These are phyloP conservation scores for Sclerotinia spermophila DNA, from an alignment of 2,329 filamentous ascomycete genomes.

Conservation along the genomic window DNA sequence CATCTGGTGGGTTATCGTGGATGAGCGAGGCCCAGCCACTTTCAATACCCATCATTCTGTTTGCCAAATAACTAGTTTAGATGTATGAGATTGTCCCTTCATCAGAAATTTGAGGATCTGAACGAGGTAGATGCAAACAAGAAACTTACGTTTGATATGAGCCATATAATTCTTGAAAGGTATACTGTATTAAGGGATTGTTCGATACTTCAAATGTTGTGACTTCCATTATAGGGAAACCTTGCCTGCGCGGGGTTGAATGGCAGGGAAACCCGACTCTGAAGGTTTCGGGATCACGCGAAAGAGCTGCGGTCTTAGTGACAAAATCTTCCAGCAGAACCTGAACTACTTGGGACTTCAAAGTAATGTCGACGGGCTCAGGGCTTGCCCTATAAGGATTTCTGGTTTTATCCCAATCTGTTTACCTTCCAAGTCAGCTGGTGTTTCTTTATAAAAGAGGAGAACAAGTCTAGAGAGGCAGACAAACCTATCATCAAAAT, in stretches of 20 bases:
- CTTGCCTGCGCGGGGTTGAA: not conserved
- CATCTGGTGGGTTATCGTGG: not conserved
- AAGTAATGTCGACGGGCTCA: not conserved
- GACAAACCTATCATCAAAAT: not conserved
- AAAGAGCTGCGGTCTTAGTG: not conserved
- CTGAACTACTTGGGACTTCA: not conserved
- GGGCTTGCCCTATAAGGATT: not conserved
- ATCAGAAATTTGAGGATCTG: not conserved
- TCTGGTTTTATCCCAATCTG: not conserved
- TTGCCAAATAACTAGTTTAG: not conserved
- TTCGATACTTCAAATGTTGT: not conserved
- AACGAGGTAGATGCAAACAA: not conserved
- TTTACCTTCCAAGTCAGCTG: not conserved
- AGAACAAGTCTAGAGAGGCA: not conserved
- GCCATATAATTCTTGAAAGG: not conserved
- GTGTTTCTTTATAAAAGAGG: not conserved
- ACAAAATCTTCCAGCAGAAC: not conserved
- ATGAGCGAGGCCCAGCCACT: not conserved
- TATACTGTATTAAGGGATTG: not conserved
- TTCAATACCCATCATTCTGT: not conserved
- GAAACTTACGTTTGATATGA: not conserved
- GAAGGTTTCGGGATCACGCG: not conserved
- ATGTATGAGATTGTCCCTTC: not conserved
- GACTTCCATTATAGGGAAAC: not conserved
- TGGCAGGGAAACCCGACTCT: not conserved